Conservation (phyloP, 31 red algal genomes). For the Asparagopsis taxiformis region DNA sequence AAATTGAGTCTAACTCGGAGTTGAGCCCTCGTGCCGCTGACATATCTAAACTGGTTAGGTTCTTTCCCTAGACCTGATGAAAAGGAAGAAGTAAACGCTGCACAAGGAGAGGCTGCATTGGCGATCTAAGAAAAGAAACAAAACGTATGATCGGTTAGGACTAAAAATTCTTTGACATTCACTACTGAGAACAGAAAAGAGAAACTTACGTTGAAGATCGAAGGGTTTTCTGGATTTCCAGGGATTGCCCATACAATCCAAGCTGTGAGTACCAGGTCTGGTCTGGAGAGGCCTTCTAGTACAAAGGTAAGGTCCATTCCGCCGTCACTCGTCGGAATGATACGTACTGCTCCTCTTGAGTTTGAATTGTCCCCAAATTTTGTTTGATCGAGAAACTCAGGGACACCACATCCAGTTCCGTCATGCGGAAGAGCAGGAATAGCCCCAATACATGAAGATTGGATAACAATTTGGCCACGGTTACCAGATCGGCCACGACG, state of each 20-base stretch:
- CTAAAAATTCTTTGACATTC: too few relatives aligned
- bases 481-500: too few relatives aligned
- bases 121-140: not conserved
- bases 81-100: too few relatives aligned
- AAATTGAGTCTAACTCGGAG: too few relatives aligned
- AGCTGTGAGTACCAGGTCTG: conserved; percentile 1
- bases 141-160: too few relatives aligned
- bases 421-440: conserved; percentile 6
- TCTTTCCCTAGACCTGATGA: too few relatives aligned
- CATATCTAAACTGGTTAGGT: too few relatives aligned
- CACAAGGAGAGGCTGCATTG: not conserved
- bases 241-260: not conserved
- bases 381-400: not conserved
- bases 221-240: not conserved
- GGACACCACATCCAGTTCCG: not conserved
- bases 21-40: too few relatives aligned
- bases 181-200: not conserved
- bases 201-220: not conserved
- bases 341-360: not conserved
- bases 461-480: not conserved
- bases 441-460: not conserved
- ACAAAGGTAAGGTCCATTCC: not conserved
- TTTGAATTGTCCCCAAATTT: not conserved
- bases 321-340: not conserved
- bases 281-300: not conserved